Evolutionary conservation across 1,139 yeast species (phyloP), one percentile per base, ranked within the genome.

Genomic region (Candida anutae): DNA sequence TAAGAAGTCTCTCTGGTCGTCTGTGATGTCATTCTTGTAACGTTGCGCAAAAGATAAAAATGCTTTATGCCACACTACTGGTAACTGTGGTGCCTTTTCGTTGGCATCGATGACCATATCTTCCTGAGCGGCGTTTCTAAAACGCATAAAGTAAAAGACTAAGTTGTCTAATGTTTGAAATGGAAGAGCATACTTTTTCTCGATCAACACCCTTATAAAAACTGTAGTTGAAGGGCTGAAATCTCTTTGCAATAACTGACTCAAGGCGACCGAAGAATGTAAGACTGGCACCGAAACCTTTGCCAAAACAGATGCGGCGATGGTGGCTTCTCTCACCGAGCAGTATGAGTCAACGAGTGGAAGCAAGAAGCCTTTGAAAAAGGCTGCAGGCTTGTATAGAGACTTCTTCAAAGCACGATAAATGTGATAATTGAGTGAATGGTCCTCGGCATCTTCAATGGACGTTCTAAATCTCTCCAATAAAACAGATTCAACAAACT

Each of bases 41-140:
- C 95, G 72, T 61, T 88, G 96, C 24, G 96, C 94, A 63, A 90
- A 93, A 3, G 93, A 80, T 34, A 90, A 66, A 48, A 90, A 80
- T 2, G 96, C 88, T 53, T 90, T 94, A 52, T 93, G 97, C 97
- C 98, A 90, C 24, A 90, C 90, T 10, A 90, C 84, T 5, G 98
- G 97, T 45, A 93, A 66, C 33, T 73, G 72, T n/a, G 81, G 76
- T 2, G 43, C 45, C 15, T 58, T 55, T 20, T 55, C 58, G 14
- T 61, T 56, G 10, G 53, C 61, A 26, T 54, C 62, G 18, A 48
- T 42, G 30, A 48, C 41, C 29, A 45, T 48, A 25, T 48, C 44
- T 26, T 54, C 55, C 25, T 48, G 52, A 8, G 55, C 60, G n/a
- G 67, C 74, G 21, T 63, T 63, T 62, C 94, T 72, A 58, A 88